phyloP scores from a whole-genome alignment of 495 filamentous ascomycete genomes.

The Pyrenula aspistea region DNA sequence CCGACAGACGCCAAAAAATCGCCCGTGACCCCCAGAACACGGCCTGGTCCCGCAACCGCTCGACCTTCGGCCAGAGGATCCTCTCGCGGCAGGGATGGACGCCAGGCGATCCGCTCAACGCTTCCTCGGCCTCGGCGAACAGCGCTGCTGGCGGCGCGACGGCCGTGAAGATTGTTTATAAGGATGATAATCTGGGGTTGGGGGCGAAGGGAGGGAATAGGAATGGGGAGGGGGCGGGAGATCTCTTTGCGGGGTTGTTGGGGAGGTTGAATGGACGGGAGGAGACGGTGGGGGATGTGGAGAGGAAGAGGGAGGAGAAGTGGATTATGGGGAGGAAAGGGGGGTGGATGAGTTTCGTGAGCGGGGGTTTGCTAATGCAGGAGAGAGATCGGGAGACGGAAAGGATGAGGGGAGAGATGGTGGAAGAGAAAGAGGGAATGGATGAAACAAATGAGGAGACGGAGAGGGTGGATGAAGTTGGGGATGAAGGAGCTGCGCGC shows the following conservation, averaged over 20 bases:
- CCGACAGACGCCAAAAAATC: not conserved
- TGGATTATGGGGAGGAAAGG: slow-evolving; percentile 1
- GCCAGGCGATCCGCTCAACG: not conserved
- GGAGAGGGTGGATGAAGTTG: slow-evolving; percentile 7
- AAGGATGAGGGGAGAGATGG: slow-evolving; percentile 5
- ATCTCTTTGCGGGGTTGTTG: not conserved
- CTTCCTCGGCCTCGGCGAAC: not conserved
- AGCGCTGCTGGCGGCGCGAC: not conserved
- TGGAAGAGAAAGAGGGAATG: too few species aligned
- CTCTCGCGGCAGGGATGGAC: not conserved
- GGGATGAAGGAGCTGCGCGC: not conserved
- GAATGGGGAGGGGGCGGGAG: not conserved
- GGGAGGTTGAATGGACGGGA: slow-evolving; percentile 20
- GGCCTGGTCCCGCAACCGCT: not conserved
- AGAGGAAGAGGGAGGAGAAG: slow-evolving; percentile 4
- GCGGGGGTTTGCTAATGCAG: slow-evolving; percentile 15
- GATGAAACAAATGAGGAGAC: slow-evolving; percentile 7
- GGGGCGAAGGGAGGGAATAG: not conserved
- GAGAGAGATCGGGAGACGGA: slow-evolving; percentile 11
- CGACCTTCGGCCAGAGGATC: not conserved
- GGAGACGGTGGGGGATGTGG: slow-evolving; percentile 12
- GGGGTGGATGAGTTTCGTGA: not conserved
- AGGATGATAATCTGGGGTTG: not conserved
- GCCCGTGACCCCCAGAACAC: not conserved
- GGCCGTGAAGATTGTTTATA: not conserved